A percentile compares a stretch with the other conserved stretches of the same genome.
Conservation (phyloP, 1,139 yeast species). For the Pichia sp. region DNA sequence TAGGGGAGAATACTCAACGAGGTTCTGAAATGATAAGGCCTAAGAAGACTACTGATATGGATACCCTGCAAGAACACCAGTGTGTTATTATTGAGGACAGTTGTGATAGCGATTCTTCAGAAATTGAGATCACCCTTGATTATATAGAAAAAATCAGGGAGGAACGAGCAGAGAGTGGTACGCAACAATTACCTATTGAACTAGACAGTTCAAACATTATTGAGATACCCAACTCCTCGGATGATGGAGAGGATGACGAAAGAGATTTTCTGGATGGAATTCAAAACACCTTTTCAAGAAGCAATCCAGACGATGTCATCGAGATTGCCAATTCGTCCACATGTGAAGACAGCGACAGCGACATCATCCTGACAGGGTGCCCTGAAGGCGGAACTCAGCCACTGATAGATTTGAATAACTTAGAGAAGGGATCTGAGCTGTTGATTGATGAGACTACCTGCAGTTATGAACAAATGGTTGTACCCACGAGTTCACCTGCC, state of each 20-base stretch:
- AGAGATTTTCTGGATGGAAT: neutral
- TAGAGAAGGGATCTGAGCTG: neutral
- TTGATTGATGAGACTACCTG: neutral
- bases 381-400: constrained; percentile 2
- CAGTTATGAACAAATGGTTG: neutral
- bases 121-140: constrained; percentile 4
- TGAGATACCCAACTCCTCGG: constrained; percentile 16
- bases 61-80: neutral
- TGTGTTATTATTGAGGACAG: constrained; percentile 11
- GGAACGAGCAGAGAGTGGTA: constrained; percentile 14
- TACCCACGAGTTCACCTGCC: constrained; percentile 18
- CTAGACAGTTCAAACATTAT: constrained; percentile 4
- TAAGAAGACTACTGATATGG: neutral
- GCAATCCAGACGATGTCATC: neutral
- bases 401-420: neutral
- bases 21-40: neutral
- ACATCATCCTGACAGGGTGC: neutral
- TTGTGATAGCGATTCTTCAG: constrained; percentile 11
- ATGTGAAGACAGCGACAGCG: constrained; percentile 10
- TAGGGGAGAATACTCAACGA: constrained; percentile 10
- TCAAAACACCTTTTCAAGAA: neutral
- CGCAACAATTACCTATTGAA: constrained; percentile 24
- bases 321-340: constrained; percentile 11
- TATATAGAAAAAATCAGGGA: constrained; percentile 4
- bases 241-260: constrained; percentile 6